Percentiles rank a stretch among this genome's conserved stretches.
These are phyloP conservation scores for Pyronema domesticum DNA, from an alignment of 495 filamentous ascomycete species.

Conservation along the genomic window DNA sequence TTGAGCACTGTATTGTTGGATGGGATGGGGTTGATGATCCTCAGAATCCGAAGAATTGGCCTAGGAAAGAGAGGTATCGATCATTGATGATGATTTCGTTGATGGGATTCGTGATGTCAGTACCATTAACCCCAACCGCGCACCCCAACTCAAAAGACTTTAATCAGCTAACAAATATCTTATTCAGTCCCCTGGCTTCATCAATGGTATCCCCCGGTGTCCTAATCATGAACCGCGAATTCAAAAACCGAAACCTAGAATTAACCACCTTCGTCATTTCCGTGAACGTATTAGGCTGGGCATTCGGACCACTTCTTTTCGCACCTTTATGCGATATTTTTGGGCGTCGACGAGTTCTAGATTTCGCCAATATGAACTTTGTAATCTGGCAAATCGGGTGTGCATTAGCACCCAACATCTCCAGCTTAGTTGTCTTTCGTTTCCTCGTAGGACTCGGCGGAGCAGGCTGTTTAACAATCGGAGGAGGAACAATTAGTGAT, in stretches of 20 bases:
- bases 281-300: conserved; percentile 43
- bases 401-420: conserved; percentile 43
- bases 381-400: conserved; percentile 53
- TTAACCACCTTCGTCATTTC: conserved; percentile 36
- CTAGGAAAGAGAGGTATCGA: conserved; percentile 44
- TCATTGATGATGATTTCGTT: conserved; percentile 43
- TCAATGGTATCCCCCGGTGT: conserved; percentile 50
- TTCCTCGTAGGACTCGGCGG: conserved; percentile 48
- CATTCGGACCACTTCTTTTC: conserved; percentile 45
- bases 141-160: not conserved
- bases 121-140: not conserved
- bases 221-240: conserved; percentile 34
- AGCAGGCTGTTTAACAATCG: conserved; percentile 36
- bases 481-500: conserved; percentile 42
- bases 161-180: not conserved
- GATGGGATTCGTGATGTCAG: conserved; percentile 42
- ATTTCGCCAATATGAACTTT: conserved; percentile 47
- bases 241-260: conserved; percentile 29
- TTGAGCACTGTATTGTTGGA: conserved; percentile 33
- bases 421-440: conserved; percentile 43
- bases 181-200: conserved; percentile 38
- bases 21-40: conserved; percentile 51
- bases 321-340: conserved; percentile 61
- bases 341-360: conserved; percentile 45
- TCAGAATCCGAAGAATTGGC: conserved; percentile 51